Evolutionary conservation across 2,329 filamentous ascomycete genomes (phyloP).

Genomic region (Ilyonectria mors-panacis): DNA sequence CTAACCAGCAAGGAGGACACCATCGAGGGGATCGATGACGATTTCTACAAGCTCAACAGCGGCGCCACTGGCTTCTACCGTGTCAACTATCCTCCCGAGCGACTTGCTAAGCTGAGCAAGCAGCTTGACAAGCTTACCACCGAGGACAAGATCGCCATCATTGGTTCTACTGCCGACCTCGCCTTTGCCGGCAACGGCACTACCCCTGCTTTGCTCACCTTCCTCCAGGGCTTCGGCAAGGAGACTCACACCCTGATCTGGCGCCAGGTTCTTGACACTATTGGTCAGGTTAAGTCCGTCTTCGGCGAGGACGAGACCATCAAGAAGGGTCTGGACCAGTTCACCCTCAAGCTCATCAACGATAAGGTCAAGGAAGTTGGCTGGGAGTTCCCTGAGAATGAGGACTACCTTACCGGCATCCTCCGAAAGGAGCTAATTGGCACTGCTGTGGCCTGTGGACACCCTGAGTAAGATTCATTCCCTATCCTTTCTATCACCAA

Average conservation of each 20-base stretch:
- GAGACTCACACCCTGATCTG: conserved; percentile 92
- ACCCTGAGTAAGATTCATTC: conserved; percentile 73
- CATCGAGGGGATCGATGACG: conserved; percentile 79
- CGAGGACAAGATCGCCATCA: conserved; percentile 92
- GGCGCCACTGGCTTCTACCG: conserved; percentile 91
- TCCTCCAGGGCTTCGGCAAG: conserved; percentile 85
- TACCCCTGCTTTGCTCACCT: conserved; percentile 84
- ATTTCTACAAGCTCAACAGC: conserved; percentile 95
- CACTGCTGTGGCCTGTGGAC: conserved; percentile 81
- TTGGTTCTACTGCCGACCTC: conserved; percentile 91
- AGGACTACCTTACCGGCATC: conserved; percentile 87
- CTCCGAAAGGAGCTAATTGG: conserved; percentile 86
- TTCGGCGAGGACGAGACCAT: conserved; percentile 84
- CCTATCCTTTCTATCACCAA: background rate
- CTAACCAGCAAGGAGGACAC: conserved; percentile 84
- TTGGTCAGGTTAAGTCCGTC: conserved; percentile 85
- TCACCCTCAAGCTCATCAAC: conserved; percentile 82
- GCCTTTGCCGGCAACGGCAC: conserved; percentile 89
- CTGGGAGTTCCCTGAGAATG: conserved; percentile 84
- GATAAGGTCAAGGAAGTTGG: conserved; percentile 84
- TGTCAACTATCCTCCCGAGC: conserved; percentile 90
- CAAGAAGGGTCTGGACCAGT: conserved; percentile 81
- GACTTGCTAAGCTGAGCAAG: conserved; percentile 84
- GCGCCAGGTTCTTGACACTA: conserved; percentile 84
- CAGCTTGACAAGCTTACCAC: conserved; percentile 83